Evolutionary conservation across 108 stramenopile genomes (phyloP).

Genomic region (Pseudonitzschia delicatissima): DNA sequence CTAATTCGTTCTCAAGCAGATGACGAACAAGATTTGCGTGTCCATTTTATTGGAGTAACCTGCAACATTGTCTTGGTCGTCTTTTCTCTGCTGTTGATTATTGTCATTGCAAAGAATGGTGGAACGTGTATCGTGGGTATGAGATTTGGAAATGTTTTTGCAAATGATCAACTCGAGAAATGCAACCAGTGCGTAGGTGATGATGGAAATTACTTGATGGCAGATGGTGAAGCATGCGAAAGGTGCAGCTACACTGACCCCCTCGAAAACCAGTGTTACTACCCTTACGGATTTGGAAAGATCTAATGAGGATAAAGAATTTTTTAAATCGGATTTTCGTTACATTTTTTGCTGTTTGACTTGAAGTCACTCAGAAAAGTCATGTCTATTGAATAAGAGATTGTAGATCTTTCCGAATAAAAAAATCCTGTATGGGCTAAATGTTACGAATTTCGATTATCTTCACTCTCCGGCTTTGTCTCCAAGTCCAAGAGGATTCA

Average conservation of each 20-base stretch:
- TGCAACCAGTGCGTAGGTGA: slow-evolving; percentile 18
- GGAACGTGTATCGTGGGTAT: slow-evolving; percentile 32
- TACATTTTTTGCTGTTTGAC: too few species aligned
- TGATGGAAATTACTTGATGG: slow-evolving; percentile 6
- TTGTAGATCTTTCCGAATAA: too few species aligned
- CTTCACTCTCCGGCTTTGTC: slow-evolving; percentile 22
- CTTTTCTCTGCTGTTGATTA: slow-evolving; percentile 26
- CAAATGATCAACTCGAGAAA: slow-evolving; percentile 17
- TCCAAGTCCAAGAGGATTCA: slow-evolving; percentile 54
- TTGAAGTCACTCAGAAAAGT: too few species aligned
- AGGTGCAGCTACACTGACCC: too few species aligned
- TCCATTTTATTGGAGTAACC: slow-evolving; percentile 24
- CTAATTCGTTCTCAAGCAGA: slow-evolving; percentile 24
- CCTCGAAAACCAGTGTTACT: slow-evolving; percentile 5
- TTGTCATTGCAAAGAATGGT: slow-evolving; percentile 24
- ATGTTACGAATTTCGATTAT: not conserved
- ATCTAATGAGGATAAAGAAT: too few species aligned
- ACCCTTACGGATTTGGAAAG: not conserved
- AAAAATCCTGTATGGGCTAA: too few species aligned
- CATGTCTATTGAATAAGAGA: too few species aligned
- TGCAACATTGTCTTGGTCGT: slow-evolving; percentile 27
- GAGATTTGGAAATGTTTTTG: slow-evolving; percentile 23
- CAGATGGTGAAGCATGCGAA: not conserved
- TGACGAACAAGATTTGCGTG: slow-evolving; percentile 13
- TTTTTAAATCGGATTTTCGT: not conserved